These are phyloP conservation scores for Cryphonectria naterciae DNA, from an alignment of 2,329 filamentous ascomycete genomes.

Conservation along the genomic window DNA sequence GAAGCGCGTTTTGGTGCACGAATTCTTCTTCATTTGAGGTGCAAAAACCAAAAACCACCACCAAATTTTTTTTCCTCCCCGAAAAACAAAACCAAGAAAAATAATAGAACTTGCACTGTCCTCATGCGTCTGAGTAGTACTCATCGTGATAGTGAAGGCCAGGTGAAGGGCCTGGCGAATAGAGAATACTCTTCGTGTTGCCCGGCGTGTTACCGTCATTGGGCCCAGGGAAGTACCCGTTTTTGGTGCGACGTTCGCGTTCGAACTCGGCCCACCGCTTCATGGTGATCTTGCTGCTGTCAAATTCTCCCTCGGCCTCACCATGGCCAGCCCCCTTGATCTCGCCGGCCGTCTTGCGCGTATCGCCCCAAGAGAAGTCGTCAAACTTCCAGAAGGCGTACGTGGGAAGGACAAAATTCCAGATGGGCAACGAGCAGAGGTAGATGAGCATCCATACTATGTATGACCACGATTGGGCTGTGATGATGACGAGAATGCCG, in stretches of 20 bases:
- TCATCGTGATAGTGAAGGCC: slow-evolving; percentile 57
- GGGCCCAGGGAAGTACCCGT: slow-evolving; percentile 52
- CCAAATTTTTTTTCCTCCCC: background rate
- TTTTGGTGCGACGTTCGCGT: slow-evolving; percentile 58
- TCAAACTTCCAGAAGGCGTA: slow-evolving; percentile 99
- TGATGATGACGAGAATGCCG: slow-evolving; percentile 87
- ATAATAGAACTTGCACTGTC: background rate
- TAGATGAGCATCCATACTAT: slow-evolving; percentile 98
- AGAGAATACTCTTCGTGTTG: slow-evolving; percentile 40
- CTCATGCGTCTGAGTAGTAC: slow-evolving; percentile 57
- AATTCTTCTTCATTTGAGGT: background rate
- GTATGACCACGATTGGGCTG: slow-evolving; percentile 90
- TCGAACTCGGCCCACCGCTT: slow-evolving; percentile 98
- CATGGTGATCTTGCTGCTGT: slow-evolving; percentile 99
- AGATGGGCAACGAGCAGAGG: slow-evolving; percentile 86
- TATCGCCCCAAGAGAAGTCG: slow-evolving; percentile 99
- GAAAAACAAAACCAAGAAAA: background rate
- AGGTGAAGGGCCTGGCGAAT: slow-evolving; percentile 44
- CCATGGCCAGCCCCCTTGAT: slow-evolving; percentile 78
- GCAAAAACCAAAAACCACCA: background rate
- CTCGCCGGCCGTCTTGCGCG: slow-evolving; percentile 90
- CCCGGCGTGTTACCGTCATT: slow-evolving; percentile 53
- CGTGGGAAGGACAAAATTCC: slow-evolving; percentile 93
- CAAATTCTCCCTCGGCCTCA: slow-evolving; percentile 93
- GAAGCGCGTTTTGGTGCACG: slow-evolving; percentile 6